phyloP scores from a whole-genome alignment of 1,284 basidiomycete species.

The Pseudozyma sp. region DNA sequence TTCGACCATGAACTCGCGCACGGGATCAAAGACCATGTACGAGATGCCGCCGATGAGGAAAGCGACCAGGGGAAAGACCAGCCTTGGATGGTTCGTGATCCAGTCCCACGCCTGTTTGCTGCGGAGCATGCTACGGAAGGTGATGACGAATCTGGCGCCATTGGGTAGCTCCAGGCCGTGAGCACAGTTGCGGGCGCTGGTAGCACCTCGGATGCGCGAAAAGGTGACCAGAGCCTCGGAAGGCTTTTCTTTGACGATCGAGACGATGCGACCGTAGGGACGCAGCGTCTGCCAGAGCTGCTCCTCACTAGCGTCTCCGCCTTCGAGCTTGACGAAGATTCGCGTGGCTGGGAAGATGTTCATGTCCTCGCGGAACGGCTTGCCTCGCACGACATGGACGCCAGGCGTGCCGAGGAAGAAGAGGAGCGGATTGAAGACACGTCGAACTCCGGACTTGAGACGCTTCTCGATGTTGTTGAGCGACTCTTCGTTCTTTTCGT shows the following conservation, averaged over 20 bases:
- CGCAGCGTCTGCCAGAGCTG: slow-evolving; percentile 70
- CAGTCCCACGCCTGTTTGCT: slow-evolving; percentile 84
- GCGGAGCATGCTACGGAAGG: slow-evolving; percentile 81
- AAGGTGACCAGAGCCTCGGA: slow-evolving; percentile 55
- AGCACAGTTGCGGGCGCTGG: slow-evolving; percentile 84
- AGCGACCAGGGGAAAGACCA: slow-evolving; percentile 84
- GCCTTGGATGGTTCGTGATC: slow-evolving; percentile 84
- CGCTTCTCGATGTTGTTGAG: slow-evolving; percentile 54
- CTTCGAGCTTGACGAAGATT: slow-evolving; percentile 56
- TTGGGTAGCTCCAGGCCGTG: slow-evolving; percentile 76
- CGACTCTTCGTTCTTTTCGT: slow-evolving; percentile 41
- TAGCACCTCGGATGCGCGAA: slow-evolving; percentile 75
- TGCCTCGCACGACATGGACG: slow-evolving; percentile 61
- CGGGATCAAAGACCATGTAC: slow-evolving; percentile 89
- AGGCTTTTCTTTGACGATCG: slow-evolving; percentile 72
- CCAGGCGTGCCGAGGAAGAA: slow-evolving; percentile 52
- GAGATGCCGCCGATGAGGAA: slow-evolving; percentile 89
- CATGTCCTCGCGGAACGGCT: slow-evolving; percentile 63
- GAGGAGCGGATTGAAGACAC: slow-evolving; percentile 43
- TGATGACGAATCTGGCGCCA: slow-evolving; percentile 76
- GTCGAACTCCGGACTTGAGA: slow-evolving; percentile 46
- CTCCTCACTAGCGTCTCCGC: slow-evolving; percentile 53
- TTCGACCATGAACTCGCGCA: slow-evolving; percentile 85
- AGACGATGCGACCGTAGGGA: slow-evolving; percentile 84
- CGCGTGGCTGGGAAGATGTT: slow-evolving; percentile 56